A percentile compares a stretch with the other conserved stretches of the same genome.
Conservation (phyloP, 176 grass and related monocot genomes). For the Dactylis glomerata region DNA sequence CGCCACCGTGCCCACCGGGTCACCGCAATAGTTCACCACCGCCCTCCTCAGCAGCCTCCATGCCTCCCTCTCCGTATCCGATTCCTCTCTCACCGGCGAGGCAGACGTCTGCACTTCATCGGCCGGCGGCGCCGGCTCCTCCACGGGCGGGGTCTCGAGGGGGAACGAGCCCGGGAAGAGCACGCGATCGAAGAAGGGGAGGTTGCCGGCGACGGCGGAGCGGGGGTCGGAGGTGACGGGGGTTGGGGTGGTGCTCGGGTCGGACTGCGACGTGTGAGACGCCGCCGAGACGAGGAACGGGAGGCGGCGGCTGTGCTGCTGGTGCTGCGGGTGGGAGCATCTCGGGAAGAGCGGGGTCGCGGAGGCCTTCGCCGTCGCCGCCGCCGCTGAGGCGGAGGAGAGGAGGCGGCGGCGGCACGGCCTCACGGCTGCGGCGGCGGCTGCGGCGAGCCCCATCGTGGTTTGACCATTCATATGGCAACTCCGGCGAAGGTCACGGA, state of each 20-base stretch:
- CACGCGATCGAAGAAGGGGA: slow-evolving; percentile 47
- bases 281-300: slow-evolving; percentile 30
- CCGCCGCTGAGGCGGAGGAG: slow-evolving; percentile 16
- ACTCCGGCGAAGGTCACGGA: slow-evolving; percentile 35
- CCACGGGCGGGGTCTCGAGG: neutral
- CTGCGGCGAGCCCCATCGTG: slow-evolving; percentile 62
- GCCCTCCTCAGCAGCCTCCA: slow-evolving; percentile 79
- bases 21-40: slow-evolving; percentile 82
- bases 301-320: slow-evolving; percentile 21
- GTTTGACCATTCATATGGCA: slow-evolving; percentile 54
- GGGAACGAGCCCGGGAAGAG: slow-evolving; percentile 35
- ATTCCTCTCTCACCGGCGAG: slow-evolving; percentile 43
- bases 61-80: slow-evolving; percentile 73
- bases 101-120: slow-evolving; percentile 20
- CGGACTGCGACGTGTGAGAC: slow-evolving; percentile 31
- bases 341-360: slow-evolving; percentile 46
- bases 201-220: slow-evolving; percentile 31
- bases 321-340: slow-evolving; percentile 28
- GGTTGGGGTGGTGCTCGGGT: slow-evolving; percentile 1
- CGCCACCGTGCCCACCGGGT: slow-evolving; percentile 83
- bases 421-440: slow-evolving; percentile 48
- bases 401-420: slow-evolving; percentile 60
- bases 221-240: slow-evolving; percentile 32
- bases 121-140: neutral
- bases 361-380: neutral